These are phyloP conservation scores for Tricholoma flavovirens DNA, from an alignment of 768 basidiomycete genomes.

Conservation along the genomic window DNA sequence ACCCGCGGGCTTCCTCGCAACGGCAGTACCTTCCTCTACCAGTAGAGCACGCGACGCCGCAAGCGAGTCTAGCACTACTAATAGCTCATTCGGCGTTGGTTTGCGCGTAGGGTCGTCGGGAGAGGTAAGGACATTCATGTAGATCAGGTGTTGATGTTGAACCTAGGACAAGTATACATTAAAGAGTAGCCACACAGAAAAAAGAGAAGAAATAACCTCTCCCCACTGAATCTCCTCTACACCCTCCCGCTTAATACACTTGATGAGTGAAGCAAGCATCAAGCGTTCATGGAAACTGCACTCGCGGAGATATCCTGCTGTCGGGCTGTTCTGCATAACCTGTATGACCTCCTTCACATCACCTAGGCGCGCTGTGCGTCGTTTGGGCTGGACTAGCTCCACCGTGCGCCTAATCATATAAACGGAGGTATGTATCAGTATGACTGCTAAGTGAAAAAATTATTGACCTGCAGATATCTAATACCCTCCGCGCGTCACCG, in stretches of 20 bases:
- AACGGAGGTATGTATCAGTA: not conserved
- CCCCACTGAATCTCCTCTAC: conserved; percentile 85
- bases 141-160: conserved; percentile 68
- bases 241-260: conserved; percentile 78
- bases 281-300: conserved; percentile 86
- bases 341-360: conserved; percentile 78
- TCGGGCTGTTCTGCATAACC: conserved; percentile 88
- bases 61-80: conserved; percentile 67
- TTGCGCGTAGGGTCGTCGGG: conserved; percentile 51
- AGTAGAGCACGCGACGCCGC: conserved; percentile 73
- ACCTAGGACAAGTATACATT: conserved; percentile 32
- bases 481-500: conserved; percentile 88
- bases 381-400: conserved; percentile 58
- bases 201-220: conserved; percentile 42
- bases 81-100: conserved; percentile 60
- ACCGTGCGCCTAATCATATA: conserved; percentile 62
- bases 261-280: conserved; percentile 78
- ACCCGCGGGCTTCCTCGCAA: conserved; percentile 47
- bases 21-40: conserved; percentile 56
- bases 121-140: conserved; percentile 57
- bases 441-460: conserved; percentile 10
- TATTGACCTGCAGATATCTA: conserved; percentile 82
- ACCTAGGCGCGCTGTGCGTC: conserved; percentile 51
- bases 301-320: conserved; percentile 73
- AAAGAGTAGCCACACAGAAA: not conserved